Percentiles rank a stretch among this genome's conserved stretches.
Evolutionary conservation across 805 yeast genomes (phyloP).

Genomic region (Yarrowia phangngaensis): DNA sequence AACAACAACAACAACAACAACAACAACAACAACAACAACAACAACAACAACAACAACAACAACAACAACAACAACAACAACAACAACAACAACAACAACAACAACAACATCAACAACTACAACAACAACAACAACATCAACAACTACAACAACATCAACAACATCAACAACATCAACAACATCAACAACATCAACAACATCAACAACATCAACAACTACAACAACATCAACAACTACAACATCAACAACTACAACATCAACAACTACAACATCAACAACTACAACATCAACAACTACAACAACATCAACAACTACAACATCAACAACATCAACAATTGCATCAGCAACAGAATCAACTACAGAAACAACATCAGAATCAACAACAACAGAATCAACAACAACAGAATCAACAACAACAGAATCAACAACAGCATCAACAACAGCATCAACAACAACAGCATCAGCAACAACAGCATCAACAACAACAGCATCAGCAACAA

Average conservation of each 20-base stretch:
- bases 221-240: background rate
- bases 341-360: background rate
- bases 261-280: too few species aligned
- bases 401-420: background rate
- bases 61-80: slow-evolving; percentile 1
- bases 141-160: background rate
- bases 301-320: background rate
- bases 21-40: slow-evolving; percentile 9
- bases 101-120: background rate
- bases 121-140: background rate
- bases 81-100: background rate
- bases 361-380: too few species aligned
- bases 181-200: background rate
- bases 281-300: background rate
- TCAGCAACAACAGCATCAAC: background rate
- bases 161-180: background rate
- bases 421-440: background rate
- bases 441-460: background rate
- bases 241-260: too few species aligned
- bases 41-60: background rate
- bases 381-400: too few species aligned
- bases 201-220: background rate
- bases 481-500: slow-evolving; percentile 1
- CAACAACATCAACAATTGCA: background rate
- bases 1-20: slow-evolving; percentile 2